Evolutionary conservation across 352 stramenopile species (phyloP).

Genomic region (Aphanomyces astaci): DNA sequence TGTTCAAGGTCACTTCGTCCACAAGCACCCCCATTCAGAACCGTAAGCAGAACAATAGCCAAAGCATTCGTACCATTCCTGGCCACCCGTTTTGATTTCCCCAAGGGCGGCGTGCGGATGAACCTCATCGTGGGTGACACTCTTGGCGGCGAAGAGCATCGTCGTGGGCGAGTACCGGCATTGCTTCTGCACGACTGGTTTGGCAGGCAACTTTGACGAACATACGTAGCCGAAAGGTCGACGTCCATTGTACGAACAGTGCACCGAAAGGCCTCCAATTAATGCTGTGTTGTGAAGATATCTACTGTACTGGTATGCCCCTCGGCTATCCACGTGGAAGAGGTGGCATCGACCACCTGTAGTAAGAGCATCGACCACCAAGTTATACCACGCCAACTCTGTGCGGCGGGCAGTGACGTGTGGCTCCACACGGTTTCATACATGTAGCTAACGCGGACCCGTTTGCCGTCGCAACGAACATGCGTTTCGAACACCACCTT

Average conservation of each 20-base stretch:
- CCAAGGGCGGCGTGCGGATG: neutral
- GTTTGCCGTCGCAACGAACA: neutral
- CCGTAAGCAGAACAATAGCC: neutral
- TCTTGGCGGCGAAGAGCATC: neutral
- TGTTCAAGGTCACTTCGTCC: neutral
- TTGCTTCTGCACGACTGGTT: neutral
- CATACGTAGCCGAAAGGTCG: no score
- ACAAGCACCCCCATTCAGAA: neutral
- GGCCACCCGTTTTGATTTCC: neutral
- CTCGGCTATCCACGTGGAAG: no score
- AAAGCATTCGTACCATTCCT: neutral
- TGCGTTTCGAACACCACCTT: no score
- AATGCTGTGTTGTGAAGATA: no score
- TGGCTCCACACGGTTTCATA: neutral
- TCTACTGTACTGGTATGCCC: no score
- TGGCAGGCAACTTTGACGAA: neutral
- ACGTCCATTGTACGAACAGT: no score
- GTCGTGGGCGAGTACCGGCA: neutral
- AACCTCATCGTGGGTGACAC: neutral
- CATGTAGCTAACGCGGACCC: neutral
- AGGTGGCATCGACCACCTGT: no score
- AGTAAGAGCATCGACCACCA: neutral
- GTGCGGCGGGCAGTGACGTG: neutral
- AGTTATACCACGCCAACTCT: neutral
- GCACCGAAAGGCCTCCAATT: no score